These are phyloP conservation scores for Dioscorea alata DNA, from an alignment of 106 monocot genomes.

Conservation along the genomic window DNA sequence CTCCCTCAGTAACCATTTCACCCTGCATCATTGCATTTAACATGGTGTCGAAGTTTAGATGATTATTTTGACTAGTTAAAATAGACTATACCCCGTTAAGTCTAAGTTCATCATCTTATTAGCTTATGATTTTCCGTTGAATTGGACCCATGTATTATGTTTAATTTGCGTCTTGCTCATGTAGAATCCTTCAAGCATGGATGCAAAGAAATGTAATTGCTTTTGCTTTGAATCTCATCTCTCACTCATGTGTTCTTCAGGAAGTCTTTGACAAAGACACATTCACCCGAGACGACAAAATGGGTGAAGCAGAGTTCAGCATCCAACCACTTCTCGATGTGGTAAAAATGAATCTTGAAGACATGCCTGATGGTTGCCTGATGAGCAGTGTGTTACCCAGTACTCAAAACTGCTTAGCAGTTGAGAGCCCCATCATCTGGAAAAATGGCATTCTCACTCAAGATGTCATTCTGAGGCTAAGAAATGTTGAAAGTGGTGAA, in stretches of 20 bases:
- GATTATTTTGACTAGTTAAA: too few species aligned
- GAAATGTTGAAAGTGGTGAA: slow-evolving; percentile 53
- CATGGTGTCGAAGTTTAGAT: too few species aligned
- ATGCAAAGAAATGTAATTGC: too few species aligned
- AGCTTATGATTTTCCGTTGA: too few species aligned
- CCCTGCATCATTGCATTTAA: too few species aligned
- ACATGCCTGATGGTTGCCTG: slow-evolving; percentile 26
- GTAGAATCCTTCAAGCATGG: too few species aligned
- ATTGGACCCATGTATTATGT: too few species aligned
- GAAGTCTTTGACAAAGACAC: slow-evolving; percentile 63
- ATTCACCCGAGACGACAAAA: slow-evolving; percentile 53
- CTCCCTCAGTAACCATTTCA: too few species aligned
- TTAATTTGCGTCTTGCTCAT: too few species aligned
- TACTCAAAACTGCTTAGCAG: slow-evolving; percentile 27
- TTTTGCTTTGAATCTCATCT: neutral
- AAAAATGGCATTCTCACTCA: slow-evolving; percentile 35
- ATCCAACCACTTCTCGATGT: slow-evolving; percentile 38
- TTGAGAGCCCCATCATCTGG: slow-evolving; percentile 39
- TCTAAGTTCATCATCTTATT: too few species aligned
- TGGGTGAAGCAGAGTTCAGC: slow-evolving; percentile 61
- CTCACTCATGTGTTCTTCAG: slow-evolving; percentile 11
- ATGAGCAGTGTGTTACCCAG: slow-evolving; percentile 37
- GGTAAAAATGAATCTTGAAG: slow-evolving; percentile 23
- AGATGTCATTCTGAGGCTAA: slow-evolving; percentile 42
- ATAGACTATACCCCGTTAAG: too few species aligned